A percentile compares a stretch with the other conserved stretches of the same genome.
These are phyloP conservation scores for Fraxinus americana DNA, from an alignment of 257 asterid genomes.

Conservation along the genomic window DNA sequence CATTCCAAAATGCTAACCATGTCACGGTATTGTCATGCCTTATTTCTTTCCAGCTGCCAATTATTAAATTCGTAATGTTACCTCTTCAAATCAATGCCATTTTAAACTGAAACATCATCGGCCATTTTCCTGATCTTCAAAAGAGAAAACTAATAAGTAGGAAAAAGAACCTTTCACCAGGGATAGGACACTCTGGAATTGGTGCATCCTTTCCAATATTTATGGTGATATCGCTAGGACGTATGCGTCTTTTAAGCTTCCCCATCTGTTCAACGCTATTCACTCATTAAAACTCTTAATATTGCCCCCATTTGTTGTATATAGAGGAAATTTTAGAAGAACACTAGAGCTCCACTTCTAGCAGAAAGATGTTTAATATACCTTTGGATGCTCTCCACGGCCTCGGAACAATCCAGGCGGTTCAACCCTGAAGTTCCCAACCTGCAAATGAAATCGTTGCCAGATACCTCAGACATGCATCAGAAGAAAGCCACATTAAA, in stretches of 20 bases:
- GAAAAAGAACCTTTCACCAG: slow-evolving; percentile 77
- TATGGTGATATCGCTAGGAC: slow-evolving; percentile 82
- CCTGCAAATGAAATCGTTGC: slow-evolving; percentile 54
- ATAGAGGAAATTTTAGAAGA: background rate
- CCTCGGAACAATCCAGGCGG: slow-evolving; percentile 99
- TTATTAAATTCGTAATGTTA: slow-evolving; percentile 22
- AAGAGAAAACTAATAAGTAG: slow-evolving; percentile 7
- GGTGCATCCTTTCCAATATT: slow-evolving; percentile 92
- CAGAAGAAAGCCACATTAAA: slow-evolving; percentile 18
- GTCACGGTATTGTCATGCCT: slow-evolving; percentile 95
- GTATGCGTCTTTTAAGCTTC: slow-evolving; percentile 82
- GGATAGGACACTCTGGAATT: slow-evolving; percentile 91
- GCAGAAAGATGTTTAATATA: slow-evolving; percentile 26
- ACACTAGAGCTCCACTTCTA: background rate
- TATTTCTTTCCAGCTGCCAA: slow-evolving; percentile 89
- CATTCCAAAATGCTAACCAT: slow-evolving; percentile 97
- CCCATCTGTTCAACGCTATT: slow-evolving; percentile 70
- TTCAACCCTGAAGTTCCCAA: slow-evolving; percentile 97
- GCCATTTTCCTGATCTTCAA: slow-evolving; percentile 1
- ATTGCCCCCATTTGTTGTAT: background rate
- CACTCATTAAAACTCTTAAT: slow-evolving; percentile 23
- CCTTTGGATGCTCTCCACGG: slow-evolving; percentile 99
- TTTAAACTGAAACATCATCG: slow-evolving; percentile 7
- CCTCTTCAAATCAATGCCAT: slow-evolving; percentile 6
- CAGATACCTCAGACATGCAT: slow-evolving; percentile 23